Base-by-base conservation (phyloP, 108 stramenopile genomes). In the Nannochloropsis gaditana region DNA sequence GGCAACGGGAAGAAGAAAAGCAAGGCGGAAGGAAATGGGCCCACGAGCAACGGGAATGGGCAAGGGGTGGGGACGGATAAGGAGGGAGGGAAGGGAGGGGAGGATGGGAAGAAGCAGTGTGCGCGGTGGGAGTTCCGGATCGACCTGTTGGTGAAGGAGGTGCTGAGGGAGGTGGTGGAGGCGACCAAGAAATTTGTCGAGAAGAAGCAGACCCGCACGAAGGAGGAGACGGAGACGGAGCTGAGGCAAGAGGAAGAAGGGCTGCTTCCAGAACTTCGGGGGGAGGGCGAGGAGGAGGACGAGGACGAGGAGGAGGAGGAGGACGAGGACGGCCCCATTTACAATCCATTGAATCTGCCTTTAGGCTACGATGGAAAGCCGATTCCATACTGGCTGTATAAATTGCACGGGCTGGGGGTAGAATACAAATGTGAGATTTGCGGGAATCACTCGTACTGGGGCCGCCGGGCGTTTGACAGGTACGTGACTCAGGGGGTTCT, bases 341-440 rank as follows among this genome's bases (percentile, higher is more conserved):
- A 99, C 93, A 99, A 99, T 91, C 99, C 97, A 15, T 95, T 97
- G 90, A 97, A 97, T 89, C 93, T 99, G 17, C 97, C 97, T 9
- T 92, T 98, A 43, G 99, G 95, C 80, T 98, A 96, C 96, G 97
- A 98, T 87, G 99, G 99, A 10, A 98, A 98, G 84, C 99, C 99
- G 11, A 99, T 99, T 80, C 96, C 99, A 2, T 96, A 95, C 84
- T 99, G 99, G 99, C 92, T 99, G 43, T 99, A 97, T 93, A 98
- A 98, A 89, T 92, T 99, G 41, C 99, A 99, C 90, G 97, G 97
- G 2, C 93, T 99, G n/a, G 96, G 97, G 85, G 94, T 96, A 83
- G 96, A 95, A 90, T 98, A 95, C 88, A 91, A 91, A 43, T 99
- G 99, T 84, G 99, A 99, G 89, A 97, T 99, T 43, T 99, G 99